phyloP scores from a whole-genome alignment of 805 yeast species.

The Torulaspora gathmanii region DNA sequence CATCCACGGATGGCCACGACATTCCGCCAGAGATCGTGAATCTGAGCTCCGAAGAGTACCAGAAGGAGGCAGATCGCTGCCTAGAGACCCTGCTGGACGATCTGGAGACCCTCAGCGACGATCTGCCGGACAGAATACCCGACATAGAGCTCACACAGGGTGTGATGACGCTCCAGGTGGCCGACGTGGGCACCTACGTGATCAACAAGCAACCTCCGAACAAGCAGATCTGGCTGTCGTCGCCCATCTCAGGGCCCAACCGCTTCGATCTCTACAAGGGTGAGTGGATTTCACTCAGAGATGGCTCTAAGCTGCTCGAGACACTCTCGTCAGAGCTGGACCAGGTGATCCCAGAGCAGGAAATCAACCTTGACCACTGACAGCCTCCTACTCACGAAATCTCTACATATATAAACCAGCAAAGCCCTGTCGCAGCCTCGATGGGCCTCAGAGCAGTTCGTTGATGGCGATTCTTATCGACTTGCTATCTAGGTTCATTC shows the following conservation, averaged over 20 bases:
- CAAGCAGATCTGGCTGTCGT: conserved; percentile 91
- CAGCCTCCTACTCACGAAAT: neutral
- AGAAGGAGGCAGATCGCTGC: conserved; percentile 57
- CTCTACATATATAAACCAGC: neutral
- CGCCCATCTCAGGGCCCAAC: conserved; percentile 93
- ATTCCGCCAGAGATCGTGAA: conserved; percentile 50
- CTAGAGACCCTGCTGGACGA: conserved; percentile 64
- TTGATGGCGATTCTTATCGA: conserved; percentile 2
- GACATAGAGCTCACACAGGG: conserved; percentile 70
- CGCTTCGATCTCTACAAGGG: conserved; percentile 69
- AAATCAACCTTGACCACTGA: conserved; percentile 18
- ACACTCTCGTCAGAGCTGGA: conserved; percentile 49
- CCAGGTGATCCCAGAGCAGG: conserved; percentile 27
- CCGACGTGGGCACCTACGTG: conserved; percentile 78
- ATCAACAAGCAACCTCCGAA: conserved; percentile 97
- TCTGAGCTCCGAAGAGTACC: conserved; percentile 53
- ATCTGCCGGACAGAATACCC: conserved; percentile 61
- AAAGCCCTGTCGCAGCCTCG: neutral
- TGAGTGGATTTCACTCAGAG: conserved; percentile 77
- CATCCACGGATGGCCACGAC: conserved; percentile 49
- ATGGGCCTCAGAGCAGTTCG: neutral
- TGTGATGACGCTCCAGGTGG: conserved; percentile 68
- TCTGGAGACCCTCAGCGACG: conserved; percentile 63
- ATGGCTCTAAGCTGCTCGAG: conserved; percentile 45
- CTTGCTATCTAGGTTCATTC: neutral